Evolutionary conservation across 352 stramenopile genomes (phyloP), one percentile per base, ranked within the genome.

Genomic region (Pythium volutum): DNA sequence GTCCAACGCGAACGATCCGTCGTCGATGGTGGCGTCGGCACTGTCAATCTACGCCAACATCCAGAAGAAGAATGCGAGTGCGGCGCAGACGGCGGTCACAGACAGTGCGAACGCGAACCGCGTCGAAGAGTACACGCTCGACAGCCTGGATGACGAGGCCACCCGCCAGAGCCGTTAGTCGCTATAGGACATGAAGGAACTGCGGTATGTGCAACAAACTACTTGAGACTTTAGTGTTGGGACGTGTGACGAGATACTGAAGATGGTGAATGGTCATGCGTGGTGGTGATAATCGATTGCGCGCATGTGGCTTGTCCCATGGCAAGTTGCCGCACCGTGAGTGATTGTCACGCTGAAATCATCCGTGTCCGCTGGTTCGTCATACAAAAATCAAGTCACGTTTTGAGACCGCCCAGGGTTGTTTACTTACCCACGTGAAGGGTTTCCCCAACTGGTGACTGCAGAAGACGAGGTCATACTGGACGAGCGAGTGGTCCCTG

Each of bases 1-100:
- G 2, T 68, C 87, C 22, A 95, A 92, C 67, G 69, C 72, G 42
- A 89, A 85, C 63, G 89, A 97, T 39, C 84, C 87, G 55, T 90
- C 87, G 47, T 84, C 73, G 47, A 97, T 97, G 89, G 84, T 97
- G 15, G 89, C 89, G 39, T 94, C 89, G 5, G 89, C 89, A 23
- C 78, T 96, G 38, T 79, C 85, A 15, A 93, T 97, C 73, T 97
- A 93, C 59, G 74, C 64, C 60, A 95, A 91, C 59, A 90, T 97
- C 51, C 84, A 94, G 63, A 94, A 92, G 66, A 82, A 88, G 67
- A 88, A 87, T 51, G 69, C 43, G 38, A 64, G 71, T 34, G 55
- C 59, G 15, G 41, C 48, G 14, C 25, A 39, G 14, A 42, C 68
- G 57, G 38, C 54, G 45, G 51, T 33, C 6, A 38, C 27, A 5